Conservation (phyloP, 1,139 yeast species). For the Taphrina betulina region DNA sequence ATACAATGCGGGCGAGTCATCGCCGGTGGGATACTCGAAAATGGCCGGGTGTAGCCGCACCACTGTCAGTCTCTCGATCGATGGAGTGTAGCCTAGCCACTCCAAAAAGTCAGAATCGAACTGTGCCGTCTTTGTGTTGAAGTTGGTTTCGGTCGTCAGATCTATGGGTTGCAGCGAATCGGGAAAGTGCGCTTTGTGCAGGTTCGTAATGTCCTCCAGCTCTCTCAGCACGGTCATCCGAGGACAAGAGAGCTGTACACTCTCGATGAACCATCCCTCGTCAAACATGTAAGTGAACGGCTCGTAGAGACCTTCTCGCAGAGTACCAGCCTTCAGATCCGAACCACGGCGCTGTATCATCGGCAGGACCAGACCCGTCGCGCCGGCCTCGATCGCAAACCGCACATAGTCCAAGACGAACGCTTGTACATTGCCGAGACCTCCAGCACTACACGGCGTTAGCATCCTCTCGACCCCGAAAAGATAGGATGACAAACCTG, state of each 20-base stretch:
- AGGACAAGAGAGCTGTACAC: background rate
- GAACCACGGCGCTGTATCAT: background rate
- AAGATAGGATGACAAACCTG: background rate
- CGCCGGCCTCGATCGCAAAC: conserved; percentile 9
- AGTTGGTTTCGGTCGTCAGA: background rate
- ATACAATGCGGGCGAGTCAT: background rate
- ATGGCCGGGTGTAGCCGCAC: background rate
- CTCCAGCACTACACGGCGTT: conserved; percentile 1
- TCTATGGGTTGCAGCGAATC: background rate
- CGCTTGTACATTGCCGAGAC: background rate
- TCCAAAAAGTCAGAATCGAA: background rate
- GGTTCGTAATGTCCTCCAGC: background rate
- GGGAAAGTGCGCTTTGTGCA: background rate
- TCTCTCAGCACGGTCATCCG: conserved; percentile 1
- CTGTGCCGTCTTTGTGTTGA: background rate
- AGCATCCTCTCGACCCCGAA: background rate
- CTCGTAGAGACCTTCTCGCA: background rate
- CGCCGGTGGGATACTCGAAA: conserved; percentile 1
- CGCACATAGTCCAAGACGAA: conserved; percentile 3
- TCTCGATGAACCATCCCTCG: background rate
- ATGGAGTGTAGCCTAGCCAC: background rate
- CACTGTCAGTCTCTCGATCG: background rate
- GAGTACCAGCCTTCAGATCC: background rate
- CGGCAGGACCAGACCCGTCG: conserved; percentile 5
- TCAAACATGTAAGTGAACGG: conserved; percentile 1